These are phyloP conservation scores for Aspergillus pseudoglaucus DNA, from an alignment of 2,329 filamentous ascomycete species.

Conservation along the genomic window DNA sequence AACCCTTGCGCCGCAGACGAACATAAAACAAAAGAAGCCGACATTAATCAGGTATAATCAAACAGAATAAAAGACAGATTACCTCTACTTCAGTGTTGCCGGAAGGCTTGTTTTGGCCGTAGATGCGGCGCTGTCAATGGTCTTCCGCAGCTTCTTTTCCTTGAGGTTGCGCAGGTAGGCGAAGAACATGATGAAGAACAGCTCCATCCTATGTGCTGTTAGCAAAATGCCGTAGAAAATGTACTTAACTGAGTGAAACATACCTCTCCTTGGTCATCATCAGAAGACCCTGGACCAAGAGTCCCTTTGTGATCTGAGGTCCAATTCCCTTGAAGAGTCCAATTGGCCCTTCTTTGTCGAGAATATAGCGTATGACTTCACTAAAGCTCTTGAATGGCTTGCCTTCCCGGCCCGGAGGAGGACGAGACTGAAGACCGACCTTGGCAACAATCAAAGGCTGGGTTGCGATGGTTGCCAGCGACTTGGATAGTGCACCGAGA, in stretches of 20 bases:
- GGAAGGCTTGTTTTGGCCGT: conserved; percentile 52
- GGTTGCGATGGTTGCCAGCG: conserved; percentile 81
- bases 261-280: conserved; percentile 99
- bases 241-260: conserved; percentile 1
- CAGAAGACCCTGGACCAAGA: conserved; percentile 87
- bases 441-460: conserved; percentile 97
- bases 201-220: conserved; percentile 60
- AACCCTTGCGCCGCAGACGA: conserved; percentile 7
- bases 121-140: conserved; percentile 57
- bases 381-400: conserved; percentile 90
- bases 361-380: conserved; percentile 92
- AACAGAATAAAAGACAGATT: background rate
- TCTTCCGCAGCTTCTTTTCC: conserved; percentile 62
- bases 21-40: conserved; percentile 9
- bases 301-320: conserved; percentile 85
- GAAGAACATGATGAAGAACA: conserved; percentile 79
- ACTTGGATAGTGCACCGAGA: conserved; percentile 87
- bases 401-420: conserved; percentile 73
- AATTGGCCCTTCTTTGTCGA: conserved; percentile 73
- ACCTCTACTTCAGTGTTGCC: conserved; percentile 40
- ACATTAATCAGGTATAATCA: conserved; percentile 4
- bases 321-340: conserved; percentile 96
- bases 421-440: conserved; percentile 89
- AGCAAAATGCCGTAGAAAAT: conserved; percentile 1
- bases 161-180: conserved; percentile 69